A percentile compares a stretch with the other conserved stretches of the same genome.
phyloP scores from a whole-genome alignment of 176 grass and related monocot genomes.

The Bothriochloa decipiens region DNA sequence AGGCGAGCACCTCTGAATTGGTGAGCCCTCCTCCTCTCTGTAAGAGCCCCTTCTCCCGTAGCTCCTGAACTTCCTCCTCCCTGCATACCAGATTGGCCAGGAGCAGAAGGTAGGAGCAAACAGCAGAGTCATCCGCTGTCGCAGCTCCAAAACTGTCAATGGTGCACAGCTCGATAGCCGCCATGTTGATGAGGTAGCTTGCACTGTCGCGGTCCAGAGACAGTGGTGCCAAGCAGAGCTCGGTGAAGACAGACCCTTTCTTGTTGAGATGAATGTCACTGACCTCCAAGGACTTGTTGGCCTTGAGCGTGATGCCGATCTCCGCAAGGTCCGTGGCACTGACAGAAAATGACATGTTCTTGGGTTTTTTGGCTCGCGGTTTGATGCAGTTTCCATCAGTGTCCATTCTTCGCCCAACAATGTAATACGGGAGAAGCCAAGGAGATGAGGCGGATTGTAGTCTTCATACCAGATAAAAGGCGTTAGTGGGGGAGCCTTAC shows the following conservation, averaged over 20 bases:
- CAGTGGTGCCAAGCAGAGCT: not conserved
- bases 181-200: not conserved
- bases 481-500: not conserved
- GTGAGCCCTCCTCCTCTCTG: not conserved
- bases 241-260: not conserved
- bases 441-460: not conserved
- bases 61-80: not conserved
- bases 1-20: not conserved
- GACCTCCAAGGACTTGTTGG: not conserved
- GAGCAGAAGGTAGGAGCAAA: not conserved
- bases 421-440: not conserved
- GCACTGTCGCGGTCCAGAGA: not conserved
- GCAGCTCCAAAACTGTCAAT: not conserved
- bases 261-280: not conserved
- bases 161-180: not conserved
- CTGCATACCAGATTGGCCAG: not conserved
- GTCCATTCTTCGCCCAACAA: not conserved
- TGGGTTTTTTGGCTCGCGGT: no score
- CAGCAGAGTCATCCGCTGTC: not conserved
- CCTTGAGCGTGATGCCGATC: not conserved
- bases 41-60: not conserved
- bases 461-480: not conserved
- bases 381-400: no score
- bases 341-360: not conserved
- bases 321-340: constrained; percentile 15